Evolutionary conservation across 306 rosid species (phyloP).

Genomic region (Sechiopsis laciniata): DNA sequence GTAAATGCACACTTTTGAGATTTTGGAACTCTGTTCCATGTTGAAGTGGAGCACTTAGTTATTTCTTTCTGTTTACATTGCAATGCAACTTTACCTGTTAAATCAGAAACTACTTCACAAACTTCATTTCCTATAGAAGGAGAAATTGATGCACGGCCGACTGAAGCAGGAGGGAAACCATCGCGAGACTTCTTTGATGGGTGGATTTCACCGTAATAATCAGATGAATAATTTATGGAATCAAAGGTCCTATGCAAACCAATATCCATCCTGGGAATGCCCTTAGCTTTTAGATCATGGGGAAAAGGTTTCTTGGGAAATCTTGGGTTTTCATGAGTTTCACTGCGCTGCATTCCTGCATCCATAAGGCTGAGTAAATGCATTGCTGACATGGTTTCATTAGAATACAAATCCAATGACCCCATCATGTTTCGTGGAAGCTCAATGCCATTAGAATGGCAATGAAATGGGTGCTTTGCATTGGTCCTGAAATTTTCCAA

Average conservation of each 20-base stretch:
- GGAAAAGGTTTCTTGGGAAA: conserved; percentile 49
- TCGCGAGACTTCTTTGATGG: conserved; percentile 48
- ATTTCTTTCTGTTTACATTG: conserved; percentile 54
- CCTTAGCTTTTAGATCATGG: conserved; percentile 49
- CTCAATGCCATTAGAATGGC: conserved; percentile 49
- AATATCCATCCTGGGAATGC: conserved; percentile 34
- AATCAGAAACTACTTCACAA: conserved; percentile 34
- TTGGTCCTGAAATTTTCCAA: conserved; percentile 49
- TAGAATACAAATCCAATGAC: conserved; percentile 72
- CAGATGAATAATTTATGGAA: conserved; percentile 41
- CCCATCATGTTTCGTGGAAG: conserved; percentile 52
- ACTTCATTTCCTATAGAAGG: conserved; percentile 42
- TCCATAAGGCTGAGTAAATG: conserved; percentile 99
- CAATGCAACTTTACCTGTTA: conserved; percentile 40
- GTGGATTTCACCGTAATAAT: conserved; percentile 38
- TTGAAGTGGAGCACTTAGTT: conserved; percentile 38
- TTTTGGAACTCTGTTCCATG: conserved; percentile 38
- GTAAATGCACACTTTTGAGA: conserved; percentile 26
- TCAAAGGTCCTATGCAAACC: conserved; percentile 47
- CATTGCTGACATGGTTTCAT: conserved; percentile 96
- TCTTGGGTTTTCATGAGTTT: conserved; percentile 46
- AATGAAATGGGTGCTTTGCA: conserved; percentile 47
- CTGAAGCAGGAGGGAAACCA: conserved; percentile 43
- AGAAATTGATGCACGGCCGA: conserved; percentile 48
- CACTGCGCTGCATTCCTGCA: conserved; percentile 70